phyloP scores from a whole-genome alignment of 1,284 basidiomycete species.

The Ceratobasidium sp. region DNA sequence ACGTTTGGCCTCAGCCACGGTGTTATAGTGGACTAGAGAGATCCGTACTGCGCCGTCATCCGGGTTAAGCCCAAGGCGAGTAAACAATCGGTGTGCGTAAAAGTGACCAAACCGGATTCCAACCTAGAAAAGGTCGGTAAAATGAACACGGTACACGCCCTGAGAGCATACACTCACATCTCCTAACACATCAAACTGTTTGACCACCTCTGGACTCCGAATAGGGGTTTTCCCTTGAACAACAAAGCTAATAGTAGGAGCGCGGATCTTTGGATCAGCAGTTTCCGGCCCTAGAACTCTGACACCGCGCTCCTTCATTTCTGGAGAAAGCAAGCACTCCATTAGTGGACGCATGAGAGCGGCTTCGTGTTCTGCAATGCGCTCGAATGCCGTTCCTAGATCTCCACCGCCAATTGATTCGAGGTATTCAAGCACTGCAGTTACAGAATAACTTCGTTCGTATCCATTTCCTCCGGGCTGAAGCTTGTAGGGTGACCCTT shows the following conservation, averaged over 20 bases:
- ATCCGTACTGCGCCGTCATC: slow-evolving; percentile 76
- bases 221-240: slow-evolving; percentile 55
- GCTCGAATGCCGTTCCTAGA: slow-evolving; percentile 46
- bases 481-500: slow-evolving; percentile 64
- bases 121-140: slow-evolving; percentile 55
- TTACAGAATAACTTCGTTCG: slow-evolving; percentile 68
- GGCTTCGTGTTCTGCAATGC: slow-evolving; percentile 58
- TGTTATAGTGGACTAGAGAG: slow-evolving; percentile 84
- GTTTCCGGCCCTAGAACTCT: slow-evolving; percentile 68
- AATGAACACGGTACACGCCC: neutral
- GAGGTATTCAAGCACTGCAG: slow-evolving; percentile 70
- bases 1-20: slow-evolving; percentile 67
- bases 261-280: slow-evolving; percentile 52
- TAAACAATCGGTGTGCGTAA: slow-evolving; percentile 73
- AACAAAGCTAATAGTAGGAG: slow-evolving; percentile 77
- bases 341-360: slow-evolving; percentile 55
- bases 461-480: slow-evolving; percentile 77
- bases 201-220: slow-evolving; percentile 67
- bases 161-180: slow-evolving; percentile 57
- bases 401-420: slow-evolving; percentile 59
- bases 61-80: slow-evolving; percentile 58
- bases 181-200: slow-evolving; percentile 57
- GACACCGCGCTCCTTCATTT: slow-evolving; percentile 63
- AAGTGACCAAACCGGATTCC: slow-evolving; percentile 82
- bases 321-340: slow-evolving; percentile 52